phyloP scores from a whole-genome alignment of 2,329 filamentous ascomycete species.

The Claviceps lovelessii region DNA sequence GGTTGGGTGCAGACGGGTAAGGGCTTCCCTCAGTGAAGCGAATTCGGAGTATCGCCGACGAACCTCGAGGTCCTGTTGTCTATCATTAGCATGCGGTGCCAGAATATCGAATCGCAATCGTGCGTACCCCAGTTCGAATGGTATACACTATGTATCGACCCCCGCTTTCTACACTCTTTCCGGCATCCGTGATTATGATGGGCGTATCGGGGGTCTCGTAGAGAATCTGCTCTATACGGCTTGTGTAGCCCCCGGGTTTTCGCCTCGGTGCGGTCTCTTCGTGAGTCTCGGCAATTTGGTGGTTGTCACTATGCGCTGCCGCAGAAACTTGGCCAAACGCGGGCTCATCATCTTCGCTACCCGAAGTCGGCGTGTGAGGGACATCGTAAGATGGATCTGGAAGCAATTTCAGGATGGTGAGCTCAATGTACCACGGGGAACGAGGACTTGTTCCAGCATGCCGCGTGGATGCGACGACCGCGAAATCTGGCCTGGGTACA shows the following conservation, averaged over 20 bases:
- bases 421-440: neutral
- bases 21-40: slow-evolving; percentile 71
- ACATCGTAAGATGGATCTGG: slow-evolving; percentile 37
- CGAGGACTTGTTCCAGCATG: neutral
- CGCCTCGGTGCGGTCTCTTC: slow-evolving; percentile 37
- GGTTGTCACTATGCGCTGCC: slow-evolving; percentile 21
- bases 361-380: slow-evolving; percentile 57
- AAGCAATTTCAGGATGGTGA: neutral
- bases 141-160: slow-evolving; percentile 95
- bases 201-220: slow-evolving; percentile 86
- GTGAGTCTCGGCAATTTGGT: slow-evolving; percentile 31
- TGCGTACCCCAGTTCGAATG: slow-evolving; percentile 71
- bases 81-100: slow-evolving; percentile 2
- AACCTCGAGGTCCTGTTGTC: slow-evolving; percentile 72
- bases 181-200: slow-evolving; percentile 85
- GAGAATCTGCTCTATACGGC: slow-evolving; percentile 90
- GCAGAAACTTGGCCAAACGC: slow-evolving; percentile 14
- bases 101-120: neutral
- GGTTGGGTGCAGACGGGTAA: slow-evolving; percentile 86
- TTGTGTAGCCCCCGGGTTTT: slow-evolving; percentile 82
- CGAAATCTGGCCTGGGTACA: neutral
- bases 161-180: slow-evolving; percentile 85
- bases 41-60: slow-evolving; percentile 94
- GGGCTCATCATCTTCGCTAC: slow-evolving; percentile 51
- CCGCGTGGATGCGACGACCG: neutral